Conservation (phyloP, 208 protist species). For the Phytomonas sp. region DNA sequence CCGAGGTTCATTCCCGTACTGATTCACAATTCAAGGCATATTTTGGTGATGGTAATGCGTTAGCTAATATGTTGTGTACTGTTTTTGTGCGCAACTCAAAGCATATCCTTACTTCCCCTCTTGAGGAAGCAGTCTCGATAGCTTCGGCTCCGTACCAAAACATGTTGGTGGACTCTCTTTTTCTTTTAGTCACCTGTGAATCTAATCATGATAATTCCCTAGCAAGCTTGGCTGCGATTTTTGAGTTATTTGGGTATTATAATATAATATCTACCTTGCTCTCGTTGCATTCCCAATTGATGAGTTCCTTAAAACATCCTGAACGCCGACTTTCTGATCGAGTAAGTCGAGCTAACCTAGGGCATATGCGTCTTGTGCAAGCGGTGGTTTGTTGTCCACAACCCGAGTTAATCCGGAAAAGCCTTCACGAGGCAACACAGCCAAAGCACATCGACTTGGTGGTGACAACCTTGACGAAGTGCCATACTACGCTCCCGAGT, state of each 20-base stretch:
- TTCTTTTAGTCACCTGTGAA: constrained; percentile 10
- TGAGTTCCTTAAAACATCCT: neutral
- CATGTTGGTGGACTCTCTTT: constrained; percentile 2
- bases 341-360: neutral
- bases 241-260: constrained; percentile 1
- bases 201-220: neutral
- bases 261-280: neutral
- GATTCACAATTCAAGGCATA: constrained; percentile 22
- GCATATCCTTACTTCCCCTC: constrained; percentile 1
- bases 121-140: neutral
- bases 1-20: constrained; percentile 21
- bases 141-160: constrained; percentile 1
- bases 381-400: neutral
- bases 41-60: constrained; percentile 29
- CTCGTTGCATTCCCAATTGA: neutral
- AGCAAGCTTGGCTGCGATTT: neutral
- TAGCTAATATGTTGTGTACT: constrained; percentile 23
- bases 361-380: neutral
- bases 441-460: neutral
- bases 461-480: neutral
- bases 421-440: neutral
- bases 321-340: neutral
- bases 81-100: constrained; percentile 10
- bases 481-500: neutral
- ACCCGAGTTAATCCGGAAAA: neutral